Evolutionary conservation across 352 stramenopile genomes (phyloP).

Genomic region (Globisporangium radiosum): DNA sequence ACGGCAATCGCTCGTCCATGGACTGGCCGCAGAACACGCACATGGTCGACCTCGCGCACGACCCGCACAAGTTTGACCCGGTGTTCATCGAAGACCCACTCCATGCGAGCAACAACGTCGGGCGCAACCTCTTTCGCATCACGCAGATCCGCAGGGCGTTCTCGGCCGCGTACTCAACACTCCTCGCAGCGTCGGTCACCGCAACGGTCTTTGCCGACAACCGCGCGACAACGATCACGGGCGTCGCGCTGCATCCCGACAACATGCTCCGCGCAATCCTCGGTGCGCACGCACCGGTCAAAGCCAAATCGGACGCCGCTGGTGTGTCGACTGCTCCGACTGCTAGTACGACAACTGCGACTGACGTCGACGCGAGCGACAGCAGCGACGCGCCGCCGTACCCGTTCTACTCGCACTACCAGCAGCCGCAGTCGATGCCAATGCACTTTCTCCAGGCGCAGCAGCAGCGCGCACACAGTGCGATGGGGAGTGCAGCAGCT

Average conservation of each 20-base stretch:
- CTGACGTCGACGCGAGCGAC: not conserved
- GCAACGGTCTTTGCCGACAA: slow-evolving; percentile 48
- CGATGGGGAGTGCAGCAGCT: slow-evolving; percentile 2
- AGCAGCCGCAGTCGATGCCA: slow-evolving; percentile 19
- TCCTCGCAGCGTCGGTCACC: slow-evolving; percentile 57
- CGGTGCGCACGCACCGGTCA: slow-evolving; percentile 42
- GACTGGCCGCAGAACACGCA: slow-evolving; percentile 39
- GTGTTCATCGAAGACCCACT: slow-evolving; percentile 95
- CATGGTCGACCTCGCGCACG: slow-evolving; percentile 56
- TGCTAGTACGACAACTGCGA: too few species aligned
- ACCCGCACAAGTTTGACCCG: slow-evolving; percentile 90
- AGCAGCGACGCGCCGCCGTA: slow-evolving; percentile 3
- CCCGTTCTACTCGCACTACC: slow-evolving; percentile 19
- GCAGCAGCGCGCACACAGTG: slow-evolving; percentile 19
- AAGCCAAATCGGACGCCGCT: slow-evolving; percentile 33
- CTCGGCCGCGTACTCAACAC: slow-evolving; percentile 56
- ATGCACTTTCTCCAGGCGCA: slow-evolving; percentile 21
- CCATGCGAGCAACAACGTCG: slow-evolving; percentile 93
- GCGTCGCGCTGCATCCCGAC: slow-evolving; percentile 67
- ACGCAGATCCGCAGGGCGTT: slow-evolving; percentile 82
- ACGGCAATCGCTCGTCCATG: slow-evolving; percentile 63
- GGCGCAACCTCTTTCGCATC: slow-evolving; percentile 95
- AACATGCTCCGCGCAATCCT: slow-evolving; percentile 77
- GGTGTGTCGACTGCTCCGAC: not conserved
- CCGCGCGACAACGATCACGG: slow-evolving; percentile 44